Percentiles rank a stretch among this genome's conserved stretches.
These are phyloP conservation scores for Lagenaria siceraria DNA, from an alignment of 306 rosid genomes.

Conservation along the genomic window DNA sequence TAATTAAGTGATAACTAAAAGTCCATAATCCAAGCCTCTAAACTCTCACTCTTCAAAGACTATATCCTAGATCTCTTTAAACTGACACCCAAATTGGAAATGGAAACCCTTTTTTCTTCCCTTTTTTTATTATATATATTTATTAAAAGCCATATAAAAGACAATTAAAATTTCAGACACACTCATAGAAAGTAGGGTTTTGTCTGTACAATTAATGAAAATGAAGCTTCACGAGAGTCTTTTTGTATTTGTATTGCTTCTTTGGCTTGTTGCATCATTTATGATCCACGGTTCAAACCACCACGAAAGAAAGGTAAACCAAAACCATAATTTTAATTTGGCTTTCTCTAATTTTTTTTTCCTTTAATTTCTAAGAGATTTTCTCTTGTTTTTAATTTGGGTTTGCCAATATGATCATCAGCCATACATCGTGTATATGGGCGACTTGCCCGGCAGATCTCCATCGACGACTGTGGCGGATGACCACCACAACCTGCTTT, in stretches of 20 bases:
- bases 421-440: slow-evolving; percentile 85
- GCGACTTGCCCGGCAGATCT: slow-evolving; percentile 26
- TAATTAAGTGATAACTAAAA: not conserved
- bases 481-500: slow-evolving; percentile 44
- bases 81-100: not conserved
- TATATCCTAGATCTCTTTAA: not conserved
- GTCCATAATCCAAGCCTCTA: slow-evolving; percentile 2
- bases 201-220: not conserved
- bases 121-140: not conserved
- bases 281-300: not conserved
- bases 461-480: slow-evolving; percentile 11
- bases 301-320: slow-evolving; percentile 8
- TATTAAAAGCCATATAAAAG: too few relatives aligned
- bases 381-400: too few relatives aligned
- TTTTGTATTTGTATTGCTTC: not conserved
- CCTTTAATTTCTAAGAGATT: too few relatives aligned
- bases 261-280: not conserved
- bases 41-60: slow-evolving; percentile 2
- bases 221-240: not conserved
- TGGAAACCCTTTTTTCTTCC: not conserved
- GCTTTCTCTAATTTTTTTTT: not conserved
- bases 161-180: too few relatives aligned
- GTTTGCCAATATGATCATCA: slow-evolving; percentile 4
- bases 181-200: too few relatives aligned
- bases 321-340: not conserved